phyloP scores from a whole-genome alignment of 768 basidiomycete species.

The Leccinum variicolor region DNA sequence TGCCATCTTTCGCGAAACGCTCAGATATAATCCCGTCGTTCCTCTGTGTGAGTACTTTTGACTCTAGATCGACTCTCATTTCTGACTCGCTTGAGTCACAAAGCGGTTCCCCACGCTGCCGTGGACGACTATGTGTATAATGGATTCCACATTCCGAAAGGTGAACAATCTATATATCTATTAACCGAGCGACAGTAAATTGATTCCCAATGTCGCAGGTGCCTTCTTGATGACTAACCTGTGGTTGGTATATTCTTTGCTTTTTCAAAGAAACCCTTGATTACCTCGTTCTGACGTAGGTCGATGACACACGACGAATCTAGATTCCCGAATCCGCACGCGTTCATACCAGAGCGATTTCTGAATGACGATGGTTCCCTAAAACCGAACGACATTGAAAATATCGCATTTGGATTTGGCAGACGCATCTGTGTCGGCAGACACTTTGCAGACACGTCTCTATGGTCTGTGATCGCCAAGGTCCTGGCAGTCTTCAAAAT shows the following conservation, averaged over 20 bases:
- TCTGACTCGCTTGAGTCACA: neutral
- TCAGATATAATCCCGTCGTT: neutral
- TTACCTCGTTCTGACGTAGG: neutral
- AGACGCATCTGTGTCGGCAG: neutral
- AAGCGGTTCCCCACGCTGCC: neutral
- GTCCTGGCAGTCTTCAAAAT: neutral
- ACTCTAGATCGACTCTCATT: no score
- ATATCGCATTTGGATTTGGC: neutral
- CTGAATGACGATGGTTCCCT: neutral
- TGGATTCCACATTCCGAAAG: neutral
- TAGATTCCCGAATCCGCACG: neutral
- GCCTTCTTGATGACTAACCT: neutral
- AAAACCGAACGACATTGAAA: neutral
- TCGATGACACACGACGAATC: neutral
- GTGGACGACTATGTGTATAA: neutral
- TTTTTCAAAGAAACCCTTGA: neutral
- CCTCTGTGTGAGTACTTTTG: neutral
- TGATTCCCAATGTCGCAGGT: neutral
- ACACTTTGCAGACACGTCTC: neutral
- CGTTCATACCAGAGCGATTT: neutral
- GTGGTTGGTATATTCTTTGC: neutral
- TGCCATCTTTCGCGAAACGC: neutral
- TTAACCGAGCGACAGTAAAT: neutral
- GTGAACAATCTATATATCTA: neutral
- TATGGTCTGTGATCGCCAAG: neutral